phyloP scores from a whole-genome alignment of 805 yeast genomes.

The Diddensiella transvaalensis region DNA sequence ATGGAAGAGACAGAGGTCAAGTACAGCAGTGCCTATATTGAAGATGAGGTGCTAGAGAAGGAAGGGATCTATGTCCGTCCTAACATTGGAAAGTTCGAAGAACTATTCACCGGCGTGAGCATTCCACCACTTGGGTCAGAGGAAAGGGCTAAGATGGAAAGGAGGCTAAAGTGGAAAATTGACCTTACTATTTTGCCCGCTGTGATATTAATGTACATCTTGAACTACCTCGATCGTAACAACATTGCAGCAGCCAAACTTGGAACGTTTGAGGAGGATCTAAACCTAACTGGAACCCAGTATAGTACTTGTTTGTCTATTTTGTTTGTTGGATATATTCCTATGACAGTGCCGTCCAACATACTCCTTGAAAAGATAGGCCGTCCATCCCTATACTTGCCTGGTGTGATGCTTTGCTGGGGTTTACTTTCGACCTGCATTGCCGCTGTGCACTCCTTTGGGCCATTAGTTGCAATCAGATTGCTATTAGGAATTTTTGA shows the following conservation, averaged over 20 bases:
- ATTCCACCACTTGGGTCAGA: conserved; percentile 31
- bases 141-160: conserved; percentile 44
- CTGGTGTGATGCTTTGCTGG: conserved; percentile 48
- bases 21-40: not conserved
- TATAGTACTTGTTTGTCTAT: conserved; percentile 42
- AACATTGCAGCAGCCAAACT: conserved; percentile 37
- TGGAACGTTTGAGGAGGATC: conserved; percentile 34
- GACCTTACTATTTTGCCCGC: conserved; percentile 41
- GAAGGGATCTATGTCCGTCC: conserved; percentile 7
- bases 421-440: conserved; percentile 47
- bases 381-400: conserved; percentile 47
- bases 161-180: conserved; percentile 43
- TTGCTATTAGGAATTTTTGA: conserved; percentile 48
- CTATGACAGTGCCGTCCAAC: conserved; percentile 33
- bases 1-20: too few species aligned
- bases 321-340: conserved; percentile 40
- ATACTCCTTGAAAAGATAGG: conserved; percentile 30
- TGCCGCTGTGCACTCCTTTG: conserved; percentile 44
- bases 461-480: conserved; percentile 44
- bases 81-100: conserved; percentile 18
- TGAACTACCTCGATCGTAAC: conserved; percentile 36
- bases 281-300: conserved; percentile 37
- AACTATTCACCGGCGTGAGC: conserved; percentile 22
- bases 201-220: conserved; percentile 31
- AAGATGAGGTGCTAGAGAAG: not conserved